Percentiles rank a stretch among this genome's conserved stretches.
phyloP scores from a whole-genome alignment of 208 protist species.

The Trypanosoma cruzi region DNA sequence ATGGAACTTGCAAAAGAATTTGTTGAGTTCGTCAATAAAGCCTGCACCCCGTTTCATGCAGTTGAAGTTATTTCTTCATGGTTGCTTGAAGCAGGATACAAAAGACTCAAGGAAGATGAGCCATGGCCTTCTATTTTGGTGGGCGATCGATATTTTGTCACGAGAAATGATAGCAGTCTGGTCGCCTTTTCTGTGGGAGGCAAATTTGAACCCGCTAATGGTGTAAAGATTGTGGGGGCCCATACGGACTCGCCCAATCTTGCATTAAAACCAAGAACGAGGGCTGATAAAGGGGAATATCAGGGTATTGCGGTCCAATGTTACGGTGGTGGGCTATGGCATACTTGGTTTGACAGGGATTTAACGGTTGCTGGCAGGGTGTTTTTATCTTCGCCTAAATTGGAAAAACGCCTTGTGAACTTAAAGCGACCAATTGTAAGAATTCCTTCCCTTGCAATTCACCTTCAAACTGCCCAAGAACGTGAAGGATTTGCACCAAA shows the following conservation, averaged over 20 bases:
- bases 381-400: constrained; percentile 36
- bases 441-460: constrained; percentile 97
- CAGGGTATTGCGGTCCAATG: constrained; percentile 77
- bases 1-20: constrained; percentile 53
- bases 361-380: constrained; percentile 88
- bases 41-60: constrained; percentile 80
- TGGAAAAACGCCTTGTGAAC: constrained; percentile 66
- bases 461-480: constrained; percentile 84
- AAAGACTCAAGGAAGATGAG: constrained; percentile 57
- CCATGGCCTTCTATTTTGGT: constrained; percentile 63
- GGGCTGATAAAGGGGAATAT: constrained; percentile 43
- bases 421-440: constrained; percentile 93
- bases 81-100: constrained; percentile 53
- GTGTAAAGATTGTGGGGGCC: constrained; percentile 95
- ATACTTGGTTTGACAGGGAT: constrained; percentile 93
- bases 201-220: constrained; percentile 80
- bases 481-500: constrained; percentile 94
- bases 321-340: constrained; percentile 90
- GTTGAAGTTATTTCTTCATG: constrained; percentile 55
- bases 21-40: constrained; percentile 65
- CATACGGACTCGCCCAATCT: constrained; percentile 98
- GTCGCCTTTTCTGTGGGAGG: constrained; percentile 97
- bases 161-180: constrained; percentile 95
- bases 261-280: constrained; percentile 72
- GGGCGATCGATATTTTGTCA: constrained; percentile 96